Evolutionary conservation across 2,329 filamentous ascomycete genomes (phyloP).

Genomic region (Nemania diffusa): DNA sequence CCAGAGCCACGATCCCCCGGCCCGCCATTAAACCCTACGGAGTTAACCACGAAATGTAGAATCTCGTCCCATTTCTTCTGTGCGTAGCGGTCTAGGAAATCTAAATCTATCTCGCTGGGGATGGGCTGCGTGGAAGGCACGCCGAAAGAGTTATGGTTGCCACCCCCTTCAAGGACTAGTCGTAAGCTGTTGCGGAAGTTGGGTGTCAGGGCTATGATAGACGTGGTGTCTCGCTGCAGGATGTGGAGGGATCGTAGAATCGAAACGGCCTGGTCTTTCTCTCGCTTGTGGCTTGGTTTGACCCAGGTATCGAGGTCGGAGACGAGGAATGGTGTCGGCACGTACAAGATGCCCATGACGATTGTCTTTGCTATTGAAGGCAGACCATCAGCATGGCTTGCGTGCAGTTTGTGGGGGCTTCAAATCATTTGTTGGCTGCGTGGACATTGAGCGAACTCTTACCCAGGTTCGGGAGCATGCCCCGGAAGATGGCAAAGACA

Average conservation of each 20-base stretch:
- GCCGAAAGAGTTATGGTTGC: conserved; percentile 88
- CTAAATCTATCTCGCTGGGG: conserved; percentile 71
- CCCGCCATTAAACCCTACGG: conserved; percentile 65
- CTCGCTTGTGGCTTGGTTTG: conserved; percentile 70
- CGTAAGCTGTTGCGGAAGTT: conserved; percentile 87
- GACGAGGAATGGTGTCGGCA: conserved; percentile 81
- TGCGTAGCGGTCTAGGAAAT: conserved; percentile 85
- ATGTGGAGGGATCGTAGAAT: conserved; percentile 90
- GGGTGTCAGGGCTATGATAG: conserved; percentile 79
- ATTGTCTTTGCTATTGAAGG: conserved; percentile 80
- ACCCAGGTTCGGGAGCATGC: conserved; percentile 95
- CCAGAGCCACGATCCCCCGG: conserved; percentile 48
- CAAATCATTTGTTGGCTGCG: background rate
- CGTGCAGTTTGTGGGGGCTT: background rate
- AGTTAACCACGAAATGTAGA: conserved; percentile 91
- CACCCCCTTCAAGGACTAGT: conserved; percentile 87
- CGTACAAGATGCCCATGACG: conserved; percentile 94
- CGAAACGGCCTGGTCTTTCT: conserved; percentile 85
- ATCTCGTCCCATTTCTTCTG: conserved; percentile 95
- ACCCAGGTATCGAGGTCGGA: conserved; percentile 88
- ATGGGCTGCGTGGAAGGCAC: conserved; percentile 77
- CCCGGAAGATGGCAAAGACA: conserved; percentile 92
- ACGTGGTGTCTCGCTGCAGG: conserved; percentile 75
- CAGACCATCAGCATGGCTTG: conserved; percentile 12
- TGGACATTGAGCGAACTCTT: conserved; percentile 44